Base-by-base conservation (phyloP, 2,329 filamentous ascomycete species). In the Ceratocystis smalleyi region DNA sequence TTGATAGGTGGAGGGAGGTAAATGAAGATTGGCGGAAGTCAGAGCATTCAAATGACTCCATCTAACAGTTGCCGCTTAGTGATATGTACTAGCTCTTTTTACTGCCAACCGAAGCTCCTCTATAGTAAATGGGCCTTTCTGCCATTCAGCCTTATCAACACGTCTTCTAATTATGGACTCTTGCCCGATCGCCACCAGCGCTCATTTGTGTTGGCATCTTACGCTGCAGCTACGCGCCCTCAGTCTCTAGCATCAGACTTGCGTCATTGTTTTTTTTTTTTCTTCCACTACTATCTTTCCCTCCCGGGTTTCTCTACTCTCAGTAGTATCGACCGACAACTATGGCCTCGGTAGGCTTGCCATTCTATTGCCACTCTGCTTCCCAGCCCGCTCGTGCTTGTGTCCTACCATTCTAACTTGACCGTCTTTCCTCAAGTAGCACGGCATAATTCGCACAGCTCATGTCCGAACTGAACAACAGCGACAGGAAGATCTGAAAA, bases 381-480 rank as follows among this genome's bases (percentile, higher is more conserved):
- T n/a, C 43, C 49, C 61, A 27, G n/a, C 51, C 49, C 10, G 19
- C 12, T 22, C 43, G n/a, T 27, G 1, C 24, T 35, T 6, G 35
- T 49, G 45, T 35, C n/a, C 5, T 27, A 19, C 17, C 4, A 45
- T 22, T 54, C 45, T 40, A 32, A 43, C 49, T 15, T 15, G 35
- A 30, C 35, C 22, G 19, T 57, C 19, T 54, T 57, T 32, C 43
- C 22, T 27, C 22, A 55, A 62, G 32, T 62, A 96, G 90, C 91
- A 96, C 81, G 90, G 89, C 72, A 81, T 95, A 73, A 83, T 88
- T 71, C 88, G 91, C 71, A 80, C 82, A 67, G 79, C 81, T 67
- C 78, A 80, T 70, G 69, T 71, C 70, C 80, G 81, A 69, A 87
- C 87, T 69, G 84, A 88, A 70, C 83, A 89, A 72, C 83, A 88